Conservation (phyloP, 169 alveolate genomes). For the Plasmodium blacklocki region DNA sequence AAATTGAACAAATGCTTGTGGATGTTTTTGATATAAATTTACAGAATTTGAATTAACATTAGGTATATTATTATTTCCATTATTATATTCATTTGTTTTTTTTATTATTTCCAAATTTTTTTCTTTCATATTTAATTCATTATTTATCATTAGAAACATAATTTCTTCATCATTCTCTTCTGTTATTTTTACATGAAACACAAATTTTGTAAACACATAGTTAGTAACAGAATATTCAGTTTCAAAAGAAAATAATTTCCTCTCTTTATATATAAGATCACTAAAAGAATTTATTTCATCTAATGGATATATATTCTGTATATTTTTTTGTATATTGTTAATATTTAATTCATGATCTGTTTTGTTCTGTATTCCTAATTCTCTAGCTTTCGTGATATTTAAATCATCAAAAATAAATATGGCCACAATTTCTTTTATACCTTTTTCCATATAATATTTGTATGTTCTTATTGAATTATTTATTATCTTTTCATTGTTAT, state of each 20-base stretch:
- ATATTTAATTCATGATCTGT: slow-evolving; percentile 30
- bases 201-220: slow-evolving; percentile 50
- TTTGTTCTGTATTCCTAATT: slow-evolving; percentile 20
- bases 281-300: slow-evolving; percentile 62
- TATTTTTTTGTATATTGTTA: slow-evolving; percentile 22
- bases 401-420: slow-evolving; percentile 72
- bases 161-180: slow-evolving; percentile 43
- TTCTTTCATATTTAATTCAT: slow-evolving; percentile 62
- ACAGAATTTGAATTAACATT: neutral
- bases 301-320: slow-evolving; percentile 26
- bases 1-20: slow-evolving; percentile 57
- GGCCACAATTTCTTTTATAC: slow-evolving; percentile 59
- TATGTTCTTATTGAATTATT: slow-evolving; percentile 53
- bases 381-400: slow-evolving; percentile 33
- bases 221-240: slow-evolving; percentile 49
- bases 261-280: slow-evolving; percentile 54
- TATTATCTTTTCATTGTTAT: slow-evolving; percentile 46
- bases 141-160: slow-evolving; percentile 48
- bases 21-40: slow-evolving; percentile 15
- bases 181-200: slow-evolving; percentile 41
- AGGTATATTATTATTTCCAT: neutral
- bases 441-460: slow-evolving; percentile 55
- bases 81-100: neutral
- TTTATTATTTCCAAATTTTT: slow-evolving; percentile 43
- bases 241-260: slow-evolving; percentile 47